A percentile compares a stretch with the other conserved stretches of the same genome.
Conservation (phyloP, 2,329 filamentous ascomycete genomes). For the Neofusicoccum umdonicola region DNA sequence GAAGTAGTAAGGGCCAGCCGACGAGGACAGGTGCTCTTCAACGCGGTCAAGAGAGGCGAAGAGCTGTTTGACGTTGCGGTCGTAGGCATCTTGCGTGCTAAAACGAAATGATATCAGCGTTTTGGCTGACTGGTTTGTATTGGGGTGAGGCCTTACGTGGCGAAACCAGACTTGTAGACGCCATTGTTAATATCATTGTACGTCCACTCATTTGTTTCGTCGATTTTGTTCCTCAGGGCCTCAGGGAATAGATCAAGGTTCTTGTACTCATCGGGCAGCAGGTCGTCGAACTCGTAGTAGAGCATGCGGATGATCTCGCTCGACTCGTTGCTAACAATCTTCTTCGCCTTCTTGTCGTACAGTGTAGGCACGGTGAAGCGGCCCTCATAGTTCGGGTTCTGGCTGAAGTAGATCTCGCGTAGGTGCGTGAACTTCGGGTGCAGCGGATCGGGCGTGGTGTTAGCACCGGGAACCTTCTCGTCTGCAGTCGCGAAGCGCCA, state of each 20-base stretch:
- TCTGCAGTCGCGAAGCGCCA: constrained; percentile 78
- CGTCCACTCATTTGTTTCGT: constrained; percentile 52
- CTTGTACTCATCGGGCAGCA: constrained; percentile 46
- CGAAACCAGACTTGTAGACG: constrained; percentile 53
- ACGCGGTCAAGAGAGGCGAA: constrained; percentile 50
- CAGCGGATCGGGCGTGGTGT: constrained; percentile 60
- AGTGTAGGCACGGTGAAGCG: constrained; percentile 87
- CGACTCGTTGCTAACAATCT: constrained; percentile 89
- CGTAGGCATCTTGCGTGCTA: constrained; percentile 50
- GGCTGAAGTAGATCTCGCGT: constrained; percentile 75
- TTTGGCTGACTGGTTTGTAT: no score
- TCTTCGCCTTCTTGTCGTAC: constrained; percentile 72
- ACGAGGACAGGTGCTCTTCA: constrained; percentile 42
- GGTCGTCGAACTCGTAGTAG: constrained; percentile 71
- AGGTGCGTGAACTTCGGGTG: constrained; percentile 69
- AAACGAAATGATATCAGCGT: not conserved
- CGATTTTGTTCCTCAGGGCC: constrained; percentile 45
- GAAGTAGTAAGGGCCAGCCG: constrained; percentile 47
- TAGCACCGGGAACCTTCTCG: constrained; percentile 58
- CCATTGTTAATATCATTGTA: constrained; percentile 54
- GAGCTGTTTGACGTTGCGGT: constrained; percentile 44
- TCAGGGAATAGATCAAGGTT: constrained; percentile 45
- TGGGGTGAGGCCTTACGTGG: constrained; percentile 36
- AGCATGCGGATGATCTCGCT: constrained; percentile 92
- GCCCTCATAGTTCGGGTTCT: constrained; percentile 68